These are phyloP conservation scores for Thecaphora frezii DNA, from an alignment of 1,284 basidiomycete species.

Conservation along the genomic window DNA sequence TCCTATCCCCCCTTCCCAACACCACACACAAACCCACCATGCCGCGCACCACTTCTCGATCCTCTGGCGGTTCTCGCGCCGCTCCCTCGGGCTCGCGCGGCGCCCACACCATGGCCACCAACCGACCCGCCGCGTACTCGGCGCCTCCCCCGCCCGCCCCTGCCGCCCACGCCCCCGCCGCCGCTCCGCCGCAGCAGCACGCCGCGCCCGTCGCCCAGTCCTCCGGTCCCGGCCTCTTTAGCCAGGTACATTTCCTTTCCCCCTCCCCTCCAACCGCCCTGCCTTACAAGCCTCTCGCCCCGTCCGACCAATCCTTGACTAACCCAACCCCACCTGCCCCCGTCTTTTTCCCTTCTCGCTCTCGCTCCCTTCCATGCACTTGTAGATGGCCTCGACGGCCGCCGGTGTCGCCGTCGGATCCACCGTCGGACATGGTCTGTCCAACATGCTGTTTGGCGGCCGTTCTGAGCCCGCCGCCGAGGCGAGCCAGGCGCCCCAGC, in stretches of 20 bases:
- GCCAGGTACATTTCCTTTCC: slow-evolving; percentile 29
- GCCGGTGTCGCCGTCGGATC: slow-evolving; percentile 83
- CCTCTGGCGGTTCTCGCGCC: slow-evolving; percentile 39
- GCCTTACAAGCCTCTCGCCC: too few species aligned
- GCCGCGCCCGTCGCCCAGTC: slow-evolving; percentile 12
- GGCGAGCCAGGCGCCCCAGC: slow-evolving; percentile 27
- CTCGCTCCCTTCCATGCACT: not conserved
- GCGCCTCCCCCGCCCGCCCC: too few species aligned
- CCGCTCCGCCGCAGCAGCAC: slow-evolving; percentile 23
- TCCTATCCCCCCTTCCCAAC: too few species aligned
- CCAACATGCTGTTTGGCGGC: slow-evolving; percentile 79
- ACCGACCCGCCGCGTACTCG: not conserved
- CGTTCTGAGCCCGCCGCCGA: slow-evolving; percentile 60
- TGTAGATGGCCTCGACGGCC: slow-evolving; percentile 78
- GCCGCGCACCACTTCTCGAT: slow-evolving; percentile 55
- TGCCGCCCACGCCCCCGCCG: slow-evolving; percentile 3
- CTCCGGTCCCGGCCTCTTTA: slow-evolving; percentile 48
- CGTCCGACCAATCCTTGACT: too few species aligned
- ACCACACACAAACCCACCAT: slow-evolving; percentile 16
- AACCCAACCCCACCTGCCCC: too few species aligned
- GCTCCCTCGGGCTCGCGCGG: slow-evolving; percentile 52
- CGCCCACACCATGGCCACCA: slow-evolving; percentile 53
- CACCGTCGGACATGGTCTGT: slow-evolving; percentile 77
- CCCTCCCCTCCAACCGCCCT: too few species aligned
- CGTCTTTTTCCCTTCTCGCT: too few species aligned